Conservation (phyloP, 345 rosid species). For the Alliaria petiolata region DNA sequence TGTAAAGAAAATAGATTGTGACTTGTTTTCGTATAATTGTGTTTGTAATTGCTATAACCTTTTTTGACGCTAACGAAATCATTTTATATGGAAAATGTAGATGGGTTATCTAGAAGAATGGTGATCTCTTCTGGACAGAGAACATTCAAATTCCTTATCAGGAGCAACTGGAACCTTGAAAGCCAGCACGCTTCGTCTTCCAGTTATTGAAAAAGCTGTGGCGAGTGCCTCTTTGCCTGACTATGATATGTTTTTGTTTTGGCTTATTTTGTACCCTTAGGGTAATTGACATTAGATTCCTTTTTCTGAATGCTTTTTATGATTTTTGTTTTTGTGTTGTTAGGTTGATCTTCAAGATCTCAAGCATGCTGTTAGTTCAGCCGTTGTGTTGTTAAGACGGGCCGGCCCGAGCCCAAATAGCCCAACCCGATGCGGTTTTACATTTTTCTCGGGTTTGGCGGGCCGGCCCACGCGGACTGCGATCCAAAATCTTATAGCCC, state of each 20-base stretch:
- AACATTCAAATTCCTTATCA: constrained; percentile 60
- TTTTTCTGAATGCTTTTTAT: neutral
- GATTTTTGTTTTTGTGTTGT: neutral
- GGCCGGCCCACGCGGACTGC: no score
- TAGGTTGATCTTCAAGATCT: constrained; percentile 78
- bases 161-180: constrained; percentile 86
- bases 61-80: neutral
- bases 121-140: constrained; percentile 67
- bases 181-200: constrained; percentile 98
- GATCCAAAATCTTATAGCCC: no score
- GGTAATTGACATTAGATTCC: constrained; percentile 6
- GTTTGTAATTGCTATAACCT: neutral
- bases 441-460: no score
- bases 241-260: neutral
- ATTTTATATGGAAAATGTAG: constrained; percentile 36
- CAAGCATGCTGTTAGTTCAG: constrained; percentile 79
- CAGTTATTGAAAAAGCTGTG: constrained; percentile 66
- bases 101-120: constrained; percentile 66
- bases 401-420: no score
- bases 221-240: constrained; percentile 35
- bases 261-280: neutral
- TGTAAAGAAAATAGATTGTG: neutral
- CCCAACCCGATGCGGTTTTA: no score
- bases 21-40: neutral
- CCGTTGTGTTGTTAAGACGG: no score